These are phyloP conservation scores for Chlorella sorokiniana DNA, from an alignment of 139 green algal genomes.

Conservation along the genomic window DNA sequence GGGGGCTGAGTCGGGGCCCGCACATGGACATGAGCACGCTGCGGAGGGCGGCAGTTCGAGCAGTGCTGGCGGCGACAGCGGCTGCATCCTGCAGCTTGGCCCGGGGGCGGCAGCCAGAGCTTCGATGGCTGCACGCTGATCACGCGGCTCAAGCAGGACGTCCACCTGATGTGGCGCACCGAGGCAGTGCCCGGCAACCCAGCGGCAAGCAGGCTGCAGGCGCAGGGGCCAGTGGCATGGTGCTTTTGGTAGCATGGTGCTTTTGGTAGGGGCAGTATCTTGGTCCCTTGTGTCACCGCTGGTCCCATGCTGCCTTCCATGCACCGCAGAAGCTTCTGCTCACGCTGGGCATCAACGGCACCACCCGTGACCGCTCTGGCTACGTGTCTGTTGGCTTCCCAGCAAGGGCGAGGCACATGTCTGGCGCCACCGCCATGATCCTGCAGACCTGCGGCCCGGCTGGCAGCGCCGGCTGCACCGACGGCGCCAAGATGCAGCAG, in stretches of 20 bases:
- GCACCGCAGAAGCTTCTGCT: not conserved
- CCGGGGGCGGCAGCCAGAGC: not conserved
- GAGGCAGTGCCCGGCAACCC: not conserved
- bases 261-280: not conserved
- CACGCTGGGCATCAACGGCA: slow-evolving; percentile 7
- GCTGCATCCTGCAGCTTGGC: not conserved
- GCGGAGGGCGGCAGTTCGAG: too few relatives aligned
- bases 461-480: not conserved
- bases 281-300: not conserved
- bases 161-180: not conserved
- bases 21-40: too few relatives aligned
- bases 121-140: not conserved
- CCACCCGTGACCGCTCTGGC: not conserved
- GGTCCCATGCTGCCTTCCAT: not conserved
- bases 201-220: not conserved
- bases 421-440: not conserved
- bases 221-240: too few relatives aligned
- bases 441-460: not conserved
- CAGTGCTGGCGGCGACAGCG: not conserved
- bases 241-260: not conserved
- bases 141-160: not conserved
- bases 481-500: not conserved
- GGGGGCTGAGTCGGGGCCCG: too few relatives aligned
- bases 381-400: slow-evolving; percentile 28
- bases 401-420: not conserved